Base-by-base conservation (phyloP, 768 basidiomycete species). In the Mycena leptocephala region DNA sequence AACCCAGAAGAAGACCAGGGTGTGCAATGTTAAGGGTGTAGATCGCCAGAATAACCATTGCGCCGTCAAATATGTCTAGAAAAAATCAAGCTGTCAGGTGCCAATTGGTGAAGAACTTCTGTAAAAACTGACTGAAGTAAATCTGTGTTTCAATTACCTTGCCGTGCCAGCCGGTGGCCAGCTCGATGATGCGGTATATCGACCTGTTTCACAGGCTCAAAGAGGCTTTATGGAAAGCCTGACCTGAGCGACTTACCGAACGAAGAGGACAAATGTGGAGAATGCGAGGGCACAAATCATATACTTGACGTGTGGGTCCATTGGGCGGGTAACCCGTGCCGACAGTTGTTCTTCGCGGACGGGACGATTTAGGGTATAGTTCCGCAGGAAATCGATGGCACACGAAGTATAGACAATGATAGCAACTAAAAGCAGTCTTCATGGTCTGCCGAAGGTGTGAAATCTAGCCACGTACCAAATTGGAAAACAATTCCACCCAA, bases 131-230 rank as follows among this genome's bases (percentile, higher is more conserved):
- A 83, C 84, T 82, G 83, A 87, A 86, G 55, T 80, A 82, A 13
- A 78, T 53, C 67, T 87, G 74, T 1, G 82, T 84, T 3, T 77
- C 66, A 51, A 83, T 83, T 70, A 85, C 76, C 1, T 67, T 75
- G n/a, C 85, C 84, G 48, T 74, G 75, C 85, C 85, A 85, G n/a
- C 84, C 81, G 28, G 82, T 80, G 18, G 79, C 64, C 20, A 86
- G 79, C 73, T 85, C 84, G 61, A 83, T 76, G 3, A 82, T 83
- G 51, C 84, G 81, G 74, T 86, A 85, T 28, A 85, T 70, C 18
- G 80, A 76, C 51, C 84, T 86, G 63, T 43, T 11, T 20, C 13
- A 16, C 10, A 43, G 18, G 41, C n/a, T 43, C 9, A 43, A 16
- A 4, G 18, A 43, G 41, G 41, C 10, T 43, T 14, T 43, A 43